These are phyloP conservation scores for Petunia hybrid DNA, from an alignment of 305 asterid genomes.

Conservation along the genomic window DNA sequence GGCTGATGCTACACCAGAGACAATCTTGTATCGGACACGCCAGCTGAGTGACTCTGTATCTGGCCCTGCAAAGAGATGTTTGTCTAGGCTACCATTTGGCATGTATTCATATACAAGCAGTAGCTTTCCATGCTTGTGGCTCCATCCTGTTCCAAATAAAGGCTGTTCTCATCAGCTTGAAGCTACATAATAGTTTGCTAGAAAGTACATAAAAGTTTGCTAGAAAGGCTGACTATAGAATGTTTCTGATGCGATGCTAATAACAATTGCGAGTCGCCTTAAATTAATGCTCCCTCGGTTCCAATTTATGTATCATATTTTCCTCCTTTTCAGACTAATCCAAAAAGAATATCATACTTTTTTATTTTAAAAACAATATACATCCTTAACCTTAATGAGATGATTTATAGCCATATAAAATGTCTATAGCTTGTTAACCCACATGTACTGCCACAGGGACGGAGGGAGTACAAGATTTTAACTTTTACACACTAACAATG, in stretches of 20 bases:
- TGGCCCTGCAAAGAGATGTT: constrained; percentile 38
- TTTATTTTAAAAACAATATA: no score
- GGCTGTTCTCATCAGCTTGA: neutral
- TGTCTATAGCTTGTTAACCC: no score
- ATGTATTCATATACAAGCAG: constrained; percentile 44
- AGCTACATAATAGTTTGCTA: neutral
- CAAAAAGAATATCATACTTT: no score
- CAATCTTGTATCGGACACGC: constrained; percentile 37
- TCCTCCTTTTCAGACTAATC: no score
- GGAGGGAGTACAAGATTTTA: neutral
- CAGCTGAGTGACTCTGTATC: constrained; percentile 33
- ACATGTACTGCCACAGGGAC: no score
- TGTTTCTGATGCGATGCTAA: neutral
- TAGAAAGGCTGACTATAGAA: neutral
- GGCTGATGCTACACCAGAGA: constrained; percentile 41
- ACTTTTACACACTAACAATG: neutral
- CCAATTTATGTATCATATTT: no score
- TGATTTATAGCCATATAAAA: no score
- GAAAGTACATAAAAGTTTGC: neutral
- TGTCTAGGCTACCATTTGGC: constrained; percentile 46
- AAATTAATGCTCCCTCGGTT: no score
- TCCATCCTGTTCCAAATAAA: constrained; percentile 42
- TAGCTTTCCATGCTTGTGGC: constrained; percentile 46
- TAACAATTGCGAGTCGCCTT: neutral
- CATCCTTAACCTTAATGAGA: no score